Percentiles rank a stretch among this genome's conserved stretches.
These are phyloP conservation scores for Cajanus cajan DNA, from an alignment of 306 rosid genomes.

Conservation along the genomic window DNA sequence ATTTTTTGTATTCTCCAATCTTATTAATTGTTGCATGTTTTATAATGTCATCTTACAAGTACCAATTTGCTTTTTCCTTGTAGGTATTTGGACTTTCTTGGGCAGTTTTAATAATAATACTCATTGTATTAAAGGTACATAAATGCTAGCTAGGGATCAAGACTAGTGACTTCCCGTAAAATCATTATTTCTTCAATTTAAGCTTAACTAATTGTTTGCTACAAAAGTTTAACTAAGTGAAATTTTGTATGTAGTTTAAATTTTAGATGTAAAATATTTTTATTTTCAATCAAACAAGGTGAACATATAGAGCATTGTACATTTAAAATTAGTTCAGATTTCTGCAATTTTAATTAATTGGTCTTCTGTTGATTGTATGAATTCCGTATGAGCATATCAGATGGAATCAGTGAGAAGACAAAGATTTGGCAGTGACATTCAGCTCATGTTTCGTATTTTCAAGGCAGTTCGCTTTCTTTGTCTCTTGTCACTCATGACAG, in stretches of 20 bases:
- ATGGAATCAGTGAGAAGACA: constrained; percentile 91
- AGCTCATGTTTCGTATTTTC: constrained; percentile 87
- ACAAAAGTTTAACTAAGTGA: no score
- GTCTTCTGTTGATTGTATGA: constrained; percentile 15
- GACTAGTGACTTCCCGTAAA: no score
- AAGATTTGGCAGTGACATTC: constrained; percentile 82
- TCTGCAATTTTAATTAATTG: neutral
- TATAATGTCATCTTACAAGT: constrained; percentile 21
- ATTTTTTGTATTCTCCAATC: constrained; percentile 7
- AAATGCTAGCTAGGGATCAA: no score
- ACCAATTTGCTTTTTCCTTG: constrained; percentile 22
- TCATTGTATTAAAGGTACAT: constrained; percentile 75
- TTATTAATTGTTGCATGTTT: constrained; percentile 8
- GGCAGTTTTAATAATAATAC: constrained; percentile 64
- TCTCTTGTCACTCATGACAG: constrained; percentile 86
- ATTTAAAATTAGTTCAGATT: neutral
- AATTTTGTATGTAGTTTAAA: no score
- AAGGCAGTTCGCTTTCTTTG: constrained; percentile 89
- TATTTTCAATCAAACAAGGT: no score
- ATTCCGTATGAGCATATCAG: constrained; percentile 43
- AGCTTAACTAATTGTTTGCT: no score
- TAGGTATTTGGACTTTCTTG: constrained; percentile 90
- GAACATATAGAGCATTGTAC: no score
- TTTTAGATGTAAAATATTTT: no score
- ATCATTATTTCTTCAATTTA: no score